Conservation (phyloP, 305 asterid genomes). For the Fraxinus dipetala region DNA sequence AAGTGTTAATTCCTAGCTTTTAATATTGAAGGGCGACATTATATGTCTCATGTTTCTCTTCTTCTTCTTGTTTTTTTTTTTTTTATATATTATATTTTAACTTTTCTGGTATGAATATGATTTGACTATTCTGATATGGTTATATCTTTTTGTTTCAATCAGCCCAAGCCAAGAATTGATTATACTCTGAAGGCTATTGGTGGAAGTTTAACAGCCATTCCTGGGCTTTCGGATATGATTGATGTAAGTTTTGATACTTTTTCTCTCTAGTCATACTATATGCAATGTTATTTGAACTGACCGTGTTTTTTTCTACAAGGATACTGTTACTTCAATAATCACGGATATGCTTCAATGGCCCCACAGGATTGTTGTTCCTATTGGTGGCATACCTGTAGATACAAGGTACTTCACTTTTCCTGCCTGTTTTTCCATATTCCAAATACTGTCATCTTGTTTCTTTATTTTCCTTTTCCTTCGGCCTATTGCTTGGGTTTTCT, state of each 20-base stretch:
- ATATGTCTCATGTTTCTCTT: background rate
- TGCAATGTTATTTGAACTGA: slow-evolving; percentile 21
- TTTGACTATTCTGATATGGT: slow-evolving; percentile 1
- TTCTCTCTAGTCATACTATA: slow-evolving; percentile 8
- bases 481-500: background rate
- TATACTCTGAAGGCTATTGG: slow-evolving; percentile 92
- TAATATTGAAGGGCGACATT: background rate
- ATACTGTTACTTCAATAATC: slow-evolving; percentile 79
- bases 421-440: slow-evolving; percentile 5
- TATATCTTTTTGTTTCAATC: slow-evolving; percentile 27
- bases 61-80: background rate
- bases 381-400: slow-evolving; percentile 83
- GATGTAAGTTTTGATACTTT: slow-evolving; percentile 56
- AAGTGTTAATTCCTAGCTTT: background rate
- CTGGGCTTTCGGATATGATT: slow-evolving; percentile 96
- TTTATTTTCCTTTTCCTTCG: background rate
- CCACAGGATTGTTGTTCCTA: slow-evolving; percentile 95
- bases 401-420: slow-evolving; percentile 44
- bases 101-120: background rate
- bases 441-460: background rate
- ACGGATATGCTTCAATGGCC: slow-evolving; percentile 98
- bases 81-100: background rate
- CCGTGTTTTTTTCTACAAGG: slow-evolving; percentile 36
- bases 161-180: slow-evolving; percentile 94
- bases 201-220: slow-evolving; percentile 95